Evolutionary conservation across 345 rosid genomes (phyloP), one percentile per base, ranked within the genome.

Genomic region (Crucihimalaya himalaica): DNA sequence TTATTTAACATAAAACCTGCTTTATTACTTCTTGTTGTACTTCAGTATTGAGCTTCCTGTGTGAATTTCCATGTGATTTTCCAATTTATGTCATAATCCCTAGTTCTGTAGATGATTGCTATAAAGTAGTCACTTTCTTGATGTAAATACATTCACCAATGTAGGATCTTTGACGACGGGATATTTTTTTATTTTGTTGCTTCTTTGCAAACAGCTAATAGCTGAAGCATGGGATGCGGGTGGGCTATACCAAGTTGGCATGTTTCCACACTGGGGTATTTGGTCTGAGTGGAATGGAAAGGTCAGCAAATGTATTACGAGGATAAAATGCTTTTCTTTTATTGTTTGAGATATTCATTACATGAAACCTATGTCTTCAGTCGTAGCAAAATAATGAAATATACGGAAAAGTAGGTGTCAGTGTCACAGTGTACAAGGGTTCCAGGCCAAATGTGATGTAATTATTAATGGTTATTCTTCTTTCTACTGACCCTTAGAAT

Each of bases 201-300:
- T 68, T 66, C 28, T 73, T 68, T 84, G 70, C 63, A 40, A 79
- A 72, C 79, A 93, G 98, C 90, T 93, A 68, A 85, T 94, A 72
- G 98, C 97, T 65, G 97, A 94, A 86, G 97, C 98, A 72, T 94
- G 98, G 98, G 97, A 91, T 70, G 68, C 97, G 12, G 98, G 98
- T 79, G 97, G 98, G 65, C 85, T 94, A 42, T 94, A 94, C 77
- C 98, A 91, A 88, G 97, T 94, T 82, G 98, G 98, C 77, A 77
- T 39, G 51, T 94, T 91, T 87, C 97, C 98, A 62, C 97, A 91
- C 79, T 91, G 98, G 98, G 85, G 90, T 63, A 83, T 89, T 63
- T 91, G 98, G 98, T 94, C 96, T 14, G 98, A 94, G 71, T 94
- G 97, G 98, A 94, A 94, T 76, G 98, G 98, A 64, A 94, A 94